These are phyloP conservation scores for Zychaea mexicana DNA, from an alignment of 371 early-diverging fungal species.

Conservation along the genomic window DNA sequence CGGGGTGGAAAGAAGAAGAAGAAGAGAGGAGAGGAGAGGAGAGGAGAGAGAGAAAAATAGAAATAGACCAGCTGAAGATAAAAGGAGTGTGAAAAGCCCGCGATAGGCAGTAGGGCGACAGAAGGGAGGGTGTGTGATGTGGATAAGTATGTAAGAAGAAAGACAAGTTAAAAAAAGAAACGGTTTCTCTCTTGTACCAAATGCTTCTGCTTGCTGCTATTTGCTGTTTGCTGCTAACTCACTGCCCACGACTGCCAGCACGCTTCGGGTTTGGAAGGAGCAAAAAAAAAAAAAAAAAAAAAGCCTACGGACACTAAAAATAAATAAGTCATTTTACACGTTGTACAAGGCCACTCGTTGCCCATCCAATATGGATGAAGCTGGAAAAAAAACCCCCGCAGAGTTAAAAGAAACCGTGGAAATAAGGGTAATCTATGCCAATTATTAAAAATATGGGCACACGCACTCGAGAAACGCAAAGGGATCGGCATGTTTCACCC, in stretches of 20 bases:
- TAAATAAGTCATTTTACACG: neutral
- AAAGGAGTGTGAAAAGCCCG: constrained; percentile 9
- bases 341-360: neutral
- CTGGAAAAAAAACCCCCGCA: neutral
- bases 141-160: neutral
- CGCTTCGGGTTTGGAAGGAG: neutral
- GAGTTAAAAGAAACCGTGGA: neutral
- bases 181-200: too few species aligned
- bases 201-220: too few species aligned
- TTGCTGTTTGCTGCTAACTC: too few species aligned
- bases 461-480: too few species aligned
- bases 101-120: neutral
- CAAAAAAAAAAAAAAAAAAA: neutral
- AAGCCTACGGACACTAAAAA: neutral
- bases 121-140: neutral
- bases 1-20: constrained; percentile 7
- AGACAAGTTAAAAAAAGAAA: neutral
- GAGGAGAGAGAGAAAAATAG: constrained; percentile 1
- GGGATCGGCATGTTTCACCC: too few species aligned
- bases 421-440: neutral
- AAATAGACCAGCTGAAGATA: constrained; percentile 6
- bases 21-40: constrained; percentile 3
- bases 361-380: neutral
- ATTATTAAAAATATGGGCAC: too few species aligned
- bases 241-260: too few species aligned